Base-by-base conservation (phyloP, 2,329 filamentous ascomycete species). In the Fusarium penzigii region DNA sequence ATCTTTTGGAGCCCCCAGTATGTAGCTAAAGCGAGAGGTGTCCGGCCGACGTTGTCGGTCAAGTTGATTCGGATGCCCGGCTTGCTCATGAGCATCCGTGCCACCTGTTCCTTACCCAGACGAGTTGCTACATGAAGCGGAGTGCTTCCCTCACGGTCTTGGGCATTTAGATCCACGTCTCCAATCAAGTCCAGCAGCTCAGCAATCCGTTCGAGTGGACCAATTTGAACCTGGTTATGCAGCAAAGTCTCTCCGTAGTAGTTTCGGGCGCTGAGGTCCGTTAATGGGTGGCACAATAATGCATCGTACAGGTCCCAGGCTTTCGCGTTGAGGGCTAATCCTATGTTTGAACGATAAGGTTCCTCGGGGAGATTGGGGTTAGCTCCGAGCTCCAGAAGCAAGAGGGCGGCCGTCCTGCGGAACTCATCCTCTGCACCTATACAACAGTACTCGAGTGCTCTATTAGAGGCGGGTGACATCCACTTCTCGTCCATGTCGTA, bases 401-500 rank as follows among this genome's bases (percentile, higher is more conserved):
- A 42, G 34, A 43, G 32, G 16, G 36, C 48, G 6, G 13, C 34
- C 14, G 29, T 17, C 12, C 13, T 39, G n/a, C 6, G 2, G 14
- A 44, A 44, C 11, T 14, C 8, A 39, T 13, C 13, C n/a, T n/a
- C n/a, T n/a, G n/a, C n/a, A n/a, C n/a, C n/a, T n/a, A n/a, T n/a
- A n/a, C n/a, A n/a, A n/a, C n/a, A n/a, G n/a, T n/a, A n/a, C n/a
- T n/a, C n/a, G 13, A 44, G 20, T 7, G 42, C 17, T 36, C 14
- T n/a, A 25, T 29, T 29, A 34, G n/a, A 17, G 12, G 7, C 29
- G 7, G 16, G 13, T n/a, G 39, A 20, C 8, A 32, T 39, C 46
- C 46, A 49, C 32, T 17, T 43, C 40, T 49, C 46, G 17, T 49
- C 40, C 14, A 49, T 34, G 29, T 49, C 46, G 11, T 49, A 49